Evolutionary conservation across 2,329 filamentous ascomycete genomes (phyloP).

Genomic region (Exophiala spinifera): DNA sequence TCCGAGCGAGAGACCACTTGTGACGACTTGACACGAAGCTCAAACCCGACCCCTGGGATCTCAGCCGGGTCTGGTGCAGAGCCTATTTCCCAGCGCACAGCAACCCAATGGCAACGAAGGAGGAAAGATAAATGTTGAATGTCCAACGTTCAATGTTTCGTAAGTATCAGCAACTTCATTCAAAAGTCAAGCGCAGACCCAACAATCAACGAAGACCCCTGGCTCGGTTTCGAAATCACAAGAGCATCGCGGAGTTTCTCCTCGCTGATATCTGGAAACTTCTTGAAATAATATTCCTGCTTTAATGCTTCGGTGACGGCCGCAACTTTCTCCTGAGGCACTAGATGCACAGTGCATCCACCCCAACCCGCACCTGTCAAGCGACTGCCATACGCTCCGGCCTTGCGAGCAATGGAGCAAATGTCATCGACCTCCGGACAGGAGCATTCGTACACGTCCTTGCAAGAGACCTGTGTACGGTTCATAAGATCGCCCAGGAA

Average conservation of each 20-base stretch:
- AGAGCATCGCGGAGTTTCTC: conserved; percentile 77
- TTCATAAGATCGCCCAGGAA: conserved; percentile 82
- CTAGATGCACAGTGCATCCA: conserved; percentile 89
- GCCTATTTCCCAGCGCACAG: too few relatives aligned
- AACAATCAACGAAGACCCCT: conserved; percentile 48
- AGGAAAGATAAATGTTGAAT: too few relatives aligned
- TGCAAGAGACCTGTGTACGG: conserved; percentile 81
- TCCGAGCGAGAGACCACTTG: too few relatives aligned
- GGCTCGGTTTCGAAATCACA: conserved; percentile 82
- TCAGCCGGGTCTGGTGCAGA: too few relatives aligned
- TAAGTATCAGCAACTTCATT: not conserved
- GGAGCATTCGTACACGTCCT: conserved; percentile 85
- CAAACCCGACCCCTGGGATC: too few relatives aligned
- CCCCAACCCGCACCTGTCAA: conserved; percentile 82
- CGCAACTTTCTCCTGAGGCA: conserved; percentile 77
- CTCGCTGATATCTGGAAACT: conserved; percentile 62
- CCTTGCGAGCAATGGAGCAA: conserved; percentile 71
- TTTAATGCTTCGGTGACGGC: conserved; percentile 74
- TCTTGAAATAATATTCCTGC: conserved; percentile 74
- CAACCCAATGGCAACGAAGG: too few relatives aligned
- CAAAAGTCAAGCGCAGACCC: conserved; percentile 25
- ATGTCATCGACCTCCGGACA: conserved; percentile 89
- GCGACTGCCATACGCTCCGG: conserved; percentile 74
- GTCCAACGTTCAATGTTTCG: too few relatives aligned
- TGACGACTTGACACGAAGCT: too few relatives aligned